Evolutionary conservation across 768 basidiomycete genomes (phyloP), one percentile per base, ranked within the genome.

Genomic region (Phylloporus sp.): DNA sequence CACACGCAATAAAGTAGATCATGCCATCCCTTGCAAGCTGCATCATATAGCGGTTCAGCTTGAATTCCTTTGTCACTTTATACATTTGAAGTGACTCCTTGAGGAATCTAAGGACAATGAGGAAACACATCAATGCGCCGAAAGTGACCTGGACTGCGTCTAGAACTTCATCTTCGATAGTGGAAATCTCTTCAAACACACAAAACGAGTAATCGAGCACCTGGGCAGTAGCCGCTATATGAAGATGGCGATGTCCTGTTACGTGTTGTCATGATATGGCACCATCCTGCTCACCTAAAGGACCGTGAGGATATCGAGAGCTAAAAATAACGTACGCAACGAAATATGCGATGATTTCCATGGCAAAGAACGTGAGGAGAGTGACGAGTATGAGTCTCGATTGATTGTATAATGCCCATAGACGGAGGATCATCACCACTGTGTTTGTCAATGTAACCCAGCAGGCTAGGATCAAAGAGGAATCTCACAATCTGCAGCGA

Each of bases 381-480:
- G 10, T 27, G 4, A 6, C 24, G 18, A 42, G 26, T 4, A 42
- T 18, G 41, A 42, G 5, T 8, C 26, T 27, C 18, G 41, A 42
- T 27, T 10, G 41, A 18, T 18, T n/a, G 26, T 42, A 27, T 4
- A 42, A n/a, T 27, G 26, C 41, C 41, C 41, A 28, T 15, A 42
- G 13, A 27, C 41, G 41, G 13, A 42, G 41, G 3, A 42, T 18
- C 26, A 27, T 42, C 8, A 42, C 16, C 41, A 28, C 41, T 42
- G 26, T 10, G 4, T 4, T 8, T 2, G 9, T 5, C 20, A 38
- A 42, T 27, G 41, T n/a, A 27, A 27, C 9, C 13, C 16, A n/a
- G 4, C 4, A 4, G 1, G 9, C 8, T 18, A 0, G 1, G 3
- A 27, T 9, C 3, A 27, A 6, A 18, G 2, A 18, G 4, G 9